phyloP scores from a whole-genome alignment of 2,329 filamentous ascomycete species.

The Alternaria gansuensis region DNA sequence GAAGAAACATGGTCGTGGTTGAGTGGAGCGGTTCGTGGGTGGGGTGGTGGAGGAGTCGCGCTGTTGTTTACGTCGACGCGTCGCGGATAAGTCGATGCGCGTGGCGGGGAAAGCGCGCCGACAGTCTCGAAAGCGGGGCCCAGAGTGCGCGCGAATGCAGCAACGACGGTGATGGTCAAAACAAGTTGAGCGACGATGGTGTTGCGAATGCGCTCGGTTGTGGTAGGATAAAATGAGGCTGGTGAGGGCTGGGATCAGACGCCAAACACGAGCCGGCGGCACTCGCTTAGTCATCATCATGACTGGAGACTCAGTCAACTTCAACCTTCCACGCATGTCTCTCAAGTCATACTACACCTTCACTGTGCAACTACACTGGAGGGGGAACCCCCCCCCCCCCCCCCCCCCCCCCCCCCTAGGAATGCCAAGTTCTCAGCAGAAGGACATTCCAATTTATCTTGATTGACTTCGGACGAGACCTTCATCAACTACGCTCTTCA shows the following conservation, averaged over 20 bases:
- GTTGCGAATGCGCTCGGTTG: slow-evolving; percentile 33
- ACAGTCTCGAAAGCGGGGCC: slow-evolving; percentile 24
- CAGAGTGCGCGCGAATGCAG: slow-evolving; percentile 33
- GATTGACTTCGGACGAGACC: neutral
- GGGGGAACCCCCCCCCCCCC: too few relatives aligned
- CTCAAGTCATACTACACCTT: neutral
- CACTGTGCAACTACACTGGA: neutral
- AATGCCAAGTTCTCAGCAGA: neutral
- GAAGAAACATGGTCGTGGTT: slow-evolving; percentile 83
- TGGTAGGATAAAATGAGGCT: slow-evolving; percentile 26
- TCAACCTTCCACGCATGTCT: neutral
- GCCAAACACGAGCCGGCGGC: slow-evolving; percentile 14
- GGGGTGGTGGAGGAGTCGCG: slow-evolving; percentile 30
- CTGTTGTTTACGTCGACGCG: slow-evolving; percentile 49
- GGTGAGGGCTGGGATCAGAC: slow-evolving; percentile 21
- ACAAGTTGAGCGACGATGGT: slow-evolving; percentile 33
- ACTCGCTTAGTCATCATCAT: slow-evolving; percentile 16
- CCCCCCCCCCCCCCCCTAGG: too few relatives aligned
- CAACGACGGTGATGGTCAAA: slow-evolving; percentile 34
- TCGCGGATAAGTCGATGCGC: slow-evolving; percentile 40
- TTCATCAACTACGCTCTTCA: neutral
- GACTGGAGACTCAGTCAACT: neutral
- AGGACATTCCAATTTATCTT: neutral
- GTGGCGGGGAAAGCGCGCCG: slow-evolving; percentile 34
- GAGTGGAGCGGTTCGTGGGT: slow-evolving; percentile 20